Evolutionary conservation across 1,284 basidiomycete species (phyloP), one percentile per base, ranked within the genome.

Genomic region (Kwoniella shivajii): DNA sequence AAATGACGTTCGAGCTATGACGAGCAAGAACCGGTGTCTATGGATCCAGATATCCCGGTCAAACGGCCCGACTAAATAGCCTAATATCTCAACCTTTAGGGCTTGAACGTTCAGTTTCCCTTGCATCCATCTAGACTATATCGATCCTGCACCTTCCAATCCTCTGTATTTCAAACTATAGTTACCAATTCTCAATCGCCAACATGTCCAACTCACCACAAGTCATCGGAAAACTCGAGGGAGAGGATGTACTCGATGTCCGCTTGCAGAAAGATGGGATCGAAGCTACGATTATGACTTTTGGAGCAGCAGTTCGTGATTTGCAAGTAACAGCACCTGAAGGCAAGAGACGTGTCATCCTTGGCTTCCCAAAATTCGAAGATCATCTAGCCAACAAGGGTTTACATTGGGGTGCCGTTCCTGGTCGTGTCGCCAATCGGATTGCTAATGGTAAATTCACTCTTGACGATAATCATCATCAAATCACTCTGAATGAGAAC

Each of bases 391-490:
- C 53, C 48, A 60, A 60, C 45, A 42, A 44, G 14, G n/a, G 30
- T 11, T 55, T 42, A 39, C 58, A 60, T 46, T 54, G 34, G 10
- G 58, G 58, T 13, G 58, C 58, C 10, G 48, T 56, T 6, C 46
- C 58, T 26, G 58, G 58, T 5, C 46, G 58, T 11, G 53, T 60
- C 22, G 56, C 56, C 36, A 58, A 58, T 39, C 43, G 56, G 14
- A 58, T 58, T 45, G 56, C 56, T 33, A 43, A 53, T 39, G 56
- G 56, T 30, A 34, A 47, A 36, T 58, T 58, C 50, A 48, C 33
- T 6, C 22, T 58, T 5, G 50, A 58, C n/a, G 56, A 31, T 4
- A 43, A 46, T 20, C 13, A 38, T 1, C 49, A 58, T 38, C 56
- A 58, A 33, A 58, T 53, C 38, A 29, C 7, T 6, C 20, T 49